phyloP scores from a whole-genome alignment of 2,329 filamentous ascomycete genomes.

The Myriangium duriaei region DNA sequence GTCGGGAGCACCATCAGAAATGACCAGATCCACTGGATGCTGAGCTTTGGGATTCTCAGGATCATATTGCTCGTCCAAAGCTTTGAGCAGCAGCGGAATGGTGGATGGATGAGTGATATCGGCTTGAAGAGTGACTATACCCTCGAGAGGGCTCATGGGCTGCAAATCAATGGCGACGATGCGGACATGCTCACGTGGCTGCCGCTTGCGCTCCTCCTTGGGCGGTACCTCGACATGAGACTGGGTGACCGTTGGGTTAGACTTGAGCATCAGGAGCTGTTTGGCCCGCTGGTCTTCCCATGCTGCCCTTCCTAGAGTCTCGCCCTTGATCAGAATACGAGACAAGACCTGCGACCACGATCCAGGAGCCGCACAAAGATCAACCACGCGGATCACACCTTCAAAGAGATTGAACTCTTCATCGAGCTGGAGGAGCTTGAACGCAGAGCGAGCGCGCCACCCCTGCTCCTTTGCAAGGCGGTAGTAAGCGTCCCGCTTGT shows the following conservation, averaged over 20 bases:
- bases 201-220: slow-evolving; percentile 9
- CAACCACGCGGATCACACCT: slow-evolving; percentile 81
- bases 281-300: slow-evolving; percentile 75
- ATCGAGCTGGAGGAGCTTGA: slow-evolving; percentile 93
- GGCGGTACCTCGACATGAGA: not conserved
- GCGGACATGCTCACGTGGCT: slow-evolving; percentile 49
- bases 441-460: slow-evolving; percentile 90
- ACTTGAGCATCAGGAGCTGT: slow-evolving; percentile 49
- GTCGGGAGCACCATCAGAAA: slow-evolving; percentile 91
- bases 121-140: slow-evolving; percentile 81
- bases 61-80: slow-evolving; percentile 57
- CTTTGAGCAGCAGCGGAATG: slow-evolving; percentile 73
- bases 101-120: slow-evolving; percentile 97
- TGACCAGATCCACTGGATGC: slow-evolving; percentile 78
- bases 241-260: not conserved
- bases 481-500: slow-evolving; percentile 97
- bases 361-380: slow-evolving; percentile 88
- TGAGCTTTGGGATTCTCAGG: slow-evolving; percentile 37
- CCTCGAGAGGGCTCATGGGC: slow-evolving; percentile 85
- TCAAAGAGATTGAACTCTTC: slow-evolving; percentile 92
- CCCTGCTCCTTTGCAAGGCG: slow-evolving; percentile 96
- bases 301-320: slow-evolving; percentile 72
- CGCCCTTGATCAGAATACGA: slow-evolving; percentile 81
- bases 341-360: slow-evolving; percentile 97
- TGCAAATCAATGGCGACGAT: slow-evolving; percentile 95